These are phyloP conservation scores for Pichia occidentalis DNA, from an alignment of 805 yeast species.

Conservation along the genomic window DNA sequence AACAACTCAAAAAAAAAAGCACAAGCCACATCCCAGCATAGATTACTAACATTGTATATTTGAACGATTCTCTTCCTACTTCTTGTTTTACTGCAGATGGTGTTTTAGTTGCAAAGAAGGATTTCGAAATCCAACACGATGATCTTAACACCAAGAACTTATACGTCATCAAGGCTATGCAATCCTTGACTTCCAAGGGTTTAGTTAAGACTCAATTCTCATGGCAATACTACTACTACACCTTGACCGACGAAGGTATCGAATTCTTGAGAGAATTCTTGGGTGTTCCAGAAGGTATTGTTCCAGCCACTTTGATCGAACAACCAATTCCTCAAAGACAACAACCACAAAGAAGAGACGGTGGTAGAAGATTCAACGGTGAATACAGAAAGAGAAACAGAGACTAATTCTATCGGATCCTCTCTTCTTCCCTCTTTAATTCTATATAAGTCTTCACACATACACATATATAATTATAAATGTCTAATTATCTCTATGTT, in stretches of 20 bases:
- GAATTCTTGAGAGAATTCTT: conserved; percentile 97
- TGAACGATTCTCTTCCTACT: neutral
- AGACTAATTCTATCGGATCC: conserved; percentile 25
- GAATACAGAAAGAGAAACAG: conserved; percentile 56
- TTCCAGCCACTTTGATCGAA: conserved; percentile 97
- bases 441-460: conserved; percentile 5
- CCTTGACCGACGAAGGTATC: conserved; percentile 99
- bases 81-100: conserved; percentile 59
- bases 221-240: conserved; percentile 99
- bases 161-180: conserved; percentile 97
- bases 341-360: conserved; percentile 30
- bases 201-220: conserved; percentile 99
- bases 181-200: conserved; percentile 98
- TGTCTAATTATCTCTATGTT: no score
- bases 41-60: conserved; percentile 18
- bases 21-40: no score
- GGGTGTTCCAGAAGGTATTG: conserved; percentile 97
- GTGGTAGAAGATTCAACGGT: conserved; percentile 51
- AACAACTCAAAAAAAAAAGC: no score
- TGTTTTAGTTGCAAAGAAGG: conserved; percentile 99
- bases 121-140: conserved; percentile 96
- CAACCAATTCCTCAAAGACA: conserved; percentile 80
- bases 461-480: conserved; percentile 6
- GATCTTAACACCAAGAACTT: conserved; percentile 98
- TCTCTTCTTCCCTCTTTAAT: conserved; percentile 6